Conservation (phyloP, 2,329 filamentous ascomycete genomes). For the Aphanocladium album region DNA sequence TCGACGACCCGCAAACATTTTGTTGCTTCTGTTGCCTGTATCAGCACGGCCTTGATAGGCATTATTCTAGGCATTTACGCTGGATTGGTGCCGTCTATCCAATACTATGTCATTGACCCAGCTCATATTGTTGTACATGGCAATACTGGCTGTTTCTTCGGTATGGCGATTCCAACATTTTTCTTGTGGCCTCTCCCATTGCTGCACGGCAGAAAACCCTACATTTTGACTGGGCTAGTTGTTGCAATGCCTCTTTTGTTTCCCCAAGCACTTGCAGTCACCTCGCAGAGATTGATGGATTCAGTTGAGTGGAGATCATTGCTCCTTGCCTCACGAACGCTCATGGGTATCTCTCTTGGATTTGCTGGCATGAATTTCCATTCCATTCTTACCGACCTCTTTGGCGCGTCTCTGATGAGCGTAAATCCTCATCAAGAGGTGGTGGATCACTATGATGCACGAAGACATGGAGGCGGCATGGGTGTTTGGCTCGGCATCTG, state of each 20-base stretch:
- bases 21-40: conserved; percentile 62
- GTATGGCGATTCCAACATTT: conserved; percentile 64
- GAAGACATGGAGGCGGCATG: conserved; percentile 71
- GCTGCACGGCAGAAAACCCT: conserved; percentile 72
- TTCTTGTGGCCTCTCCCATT: conserved; percentile 70
- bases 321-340: conserved; percentile 56
- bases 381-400: conserved; percentile 66
- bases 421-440: conserved; percentile 67
- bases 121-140: conserved; percentile 64
- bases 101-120: conserved; percentile 69
- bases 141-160: conserved; percentile 68
- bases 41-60: conserved; percentile 68
- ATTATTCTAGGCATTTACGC: conserved; percentile 71
- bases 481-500: conserved; percentile 75
- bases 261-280: conserved; percentile 66
- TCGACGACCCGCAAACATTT: conserved; percentile 61
- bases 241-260: conserved; percentile 69
- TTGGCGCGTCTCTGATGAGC: conserved; percentile 71
- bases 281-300: conserved; percentile 50
- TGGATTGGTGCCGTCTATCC: conserved; percentile 72
- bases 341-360: conserved; percentile 65
- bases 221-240: conserved; percentile 63
- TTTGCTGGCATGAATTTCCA: conserved; percentile 76
- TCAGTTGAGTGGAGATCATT: conserved; percentile 52
- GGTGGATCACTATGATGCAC: conserved; percentile 61